Percentiles rank a stretch among this genome's conserved stretches.
phyloP scores from a whole-genome alignment of 2,329 filamentous ascomycete genomes.

The Clarireedia sp. region DNA sequence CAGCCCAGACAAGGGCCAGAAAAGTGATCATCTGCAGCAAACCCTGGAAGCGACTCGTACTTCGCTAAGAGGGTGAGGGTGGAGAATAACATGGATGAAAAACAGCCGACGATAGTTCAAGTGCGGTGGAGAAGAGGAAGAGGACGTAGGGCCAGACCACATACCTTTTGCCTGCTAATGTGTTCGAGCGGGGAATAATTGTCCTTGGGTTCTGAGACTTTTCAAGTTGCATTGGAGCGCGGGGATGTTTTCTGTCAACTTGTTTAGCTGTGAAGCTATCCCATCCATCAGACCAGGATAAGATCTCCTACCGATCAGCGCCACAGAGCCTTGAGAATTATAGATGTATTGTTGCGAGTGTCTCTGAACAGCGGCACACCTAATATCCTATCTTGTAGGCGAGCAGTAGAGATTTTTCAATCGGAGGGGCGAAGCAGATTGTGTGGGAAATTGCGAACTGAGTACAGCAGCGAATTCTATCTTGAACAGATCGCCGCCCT shows the following conservation, averaged over 20 bases:
- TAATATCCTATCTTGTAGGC: no score
- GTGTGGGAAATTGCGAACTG: no score
- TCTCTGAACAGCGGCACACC: no score
- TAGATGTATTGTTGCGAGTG: background rate
- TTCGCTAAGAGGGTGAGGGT: conserved; percentile 20
- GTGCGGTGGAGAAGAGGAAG: conserved; percentile 10
- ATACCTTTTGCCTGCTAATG: conserved; percentile 14
- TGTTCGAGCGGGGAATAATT: background rate
- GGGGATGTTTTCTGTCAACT: conserved; percentile 12
- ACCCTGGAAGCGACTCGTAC: conserved; percentile 22
- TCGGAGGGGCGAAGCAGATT: no score
- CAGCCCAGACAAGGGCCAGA: conserved; percentile 17
- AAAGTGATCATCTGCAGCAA: conserved; percentile 25
- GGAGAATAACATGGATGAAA: conserved; percentile 19
- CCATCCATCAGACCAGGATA: background rate
- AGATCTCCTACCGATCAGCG: background rate
- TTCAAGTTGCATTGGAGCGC: background rate
- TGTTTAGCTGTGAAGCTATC: conserved; percentile 12
- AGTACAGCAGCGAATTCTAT: background rate
- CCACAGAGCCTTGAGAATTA: background rate
- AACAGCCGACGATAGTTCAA: conserved; percentile 8
- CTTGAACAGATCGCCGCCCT: conserved; percentile 6
- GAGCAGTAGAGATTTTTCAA: no score
- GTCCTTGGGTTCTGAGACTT: background rate
- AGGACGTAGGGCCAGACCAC: conserved; percentile 13